phyloP scores from a whole-genome alignment of 257 asterid species.

The Nicotiana noctiflora region DNA sequence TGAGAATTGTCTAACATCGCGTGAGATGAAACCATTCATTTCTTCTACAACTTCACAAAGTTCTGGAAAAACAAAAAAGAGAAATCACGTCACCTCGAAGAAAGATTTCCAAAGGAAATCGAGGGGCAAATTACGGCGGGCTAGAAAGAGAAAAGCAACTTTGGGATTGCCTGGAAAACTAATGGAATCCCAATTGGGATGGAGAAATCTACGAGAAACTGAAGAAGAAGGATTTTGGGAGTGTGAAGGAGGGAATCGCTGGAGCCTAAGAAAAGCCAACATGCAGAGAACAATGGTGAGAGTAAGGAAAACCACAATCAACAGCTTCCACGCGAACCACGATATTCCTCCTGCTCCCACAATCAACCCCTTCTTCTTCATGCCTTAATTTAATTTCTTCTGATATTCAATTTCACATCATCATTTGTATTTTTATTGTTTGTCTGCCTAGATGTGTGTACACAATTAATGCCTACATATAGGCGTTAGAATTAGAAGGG shows the following conservation, averaged over 20 bases:
- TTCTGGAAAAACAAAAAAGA: neutral
- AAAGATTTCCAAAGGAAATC: constrained; percentile 90
- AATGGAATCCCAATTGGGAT: neutral
- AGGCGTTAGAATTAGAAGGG: neutral
- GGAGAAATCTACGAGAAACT: constrained; percentile 32
- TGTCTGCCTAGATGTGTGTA: neutral
- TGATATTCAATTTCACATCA: too few relatives aligned
- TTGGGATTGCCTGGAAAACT: constrained; percentile 43
- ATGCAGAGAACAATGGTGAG: constrained; percentile 30
- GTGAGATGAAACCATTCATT: neutral
- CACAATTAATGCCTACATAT: neutral
- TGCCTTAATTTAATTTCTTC: neutral
- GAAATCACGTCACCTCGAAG: constrained; percentile 45
- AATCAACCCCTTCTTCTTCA: neutral
- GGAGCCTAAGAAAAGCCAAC: constrained; percentile 54
- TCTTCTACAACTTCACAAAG: neutral
- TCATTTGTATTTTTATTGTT: neutral
- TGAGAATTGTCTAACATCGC: too few relatives aligned
- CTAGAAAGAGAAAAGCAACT: constrained; percentile 69
- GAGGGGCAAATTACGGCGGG: constrained; percentile 68
- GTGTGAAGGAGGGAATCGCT: constrained; percentile 33
- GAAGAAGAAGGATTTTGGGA: constrained; percentile 10
- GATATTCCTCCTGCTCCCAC: constrained; percentile 4
- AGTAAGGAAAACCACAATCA: constrained; percentile 35
- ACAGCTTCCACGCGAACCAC: constrained; percentile 57